Conservation (phyloP, 2,329 filamentous ascomycete genomes). For the Sclerotinia spermophila region DNA sequence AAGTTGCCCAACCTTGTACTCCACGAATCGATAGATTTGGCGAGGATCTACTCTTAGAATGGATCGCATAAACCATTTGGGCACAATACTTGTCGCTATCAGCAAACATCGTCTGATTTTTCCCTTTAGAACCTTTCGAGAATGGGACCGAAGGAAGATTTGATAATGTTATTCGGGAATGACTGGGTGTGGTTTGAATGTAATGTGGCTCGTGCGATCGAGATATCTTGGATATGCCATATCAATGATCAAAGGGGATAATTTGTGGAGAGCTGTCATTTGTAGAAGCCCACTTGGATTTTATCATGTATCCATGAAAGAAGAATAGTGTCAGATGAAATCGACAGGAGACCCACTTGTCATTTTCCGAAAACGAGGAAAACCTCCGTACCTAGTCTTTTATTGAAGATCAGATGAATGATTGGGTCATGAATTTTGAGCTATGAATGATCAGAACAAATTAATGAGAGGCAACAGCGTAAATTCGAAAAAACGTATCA, state of each 20-base stretch:
- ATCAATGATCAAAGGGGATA: not conserved
- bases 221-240: not conserved
- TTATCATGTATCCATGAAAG: slow-evolving; percentile 15
- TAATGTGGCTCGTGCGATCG: not conserved
- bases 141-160: not conserved
- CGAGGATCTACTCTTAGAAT: not conserved
- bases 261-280: slow-evolving; percentile 13
- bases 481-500: not conserved
- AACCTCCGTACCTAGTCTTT: not conserved
- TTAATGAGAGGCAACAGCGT: not conserved
- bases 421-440: not conserved
- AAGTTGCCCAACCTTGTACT: not conserved
- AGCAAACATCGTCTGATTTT: not conserved
- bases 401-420: not conserved
- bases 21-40: not conserved
- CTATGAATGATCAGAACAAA: not conserved
- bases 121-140: not conserved
- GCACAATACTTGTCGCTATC: not conserved
- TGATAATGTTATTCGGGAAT: not conserved
- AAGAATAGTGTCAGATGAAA: slow-evolving; percentile 17
- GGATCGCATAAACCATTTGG: not conserved
- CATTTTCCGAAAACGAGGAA: not conserved
- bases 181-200: not conserved
- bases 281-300: not conserved
- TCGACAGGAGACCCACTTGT: not conserved